Conservation (phyloP, 1,139 yeast genomes). For the Hansenula anomala region DNA sequence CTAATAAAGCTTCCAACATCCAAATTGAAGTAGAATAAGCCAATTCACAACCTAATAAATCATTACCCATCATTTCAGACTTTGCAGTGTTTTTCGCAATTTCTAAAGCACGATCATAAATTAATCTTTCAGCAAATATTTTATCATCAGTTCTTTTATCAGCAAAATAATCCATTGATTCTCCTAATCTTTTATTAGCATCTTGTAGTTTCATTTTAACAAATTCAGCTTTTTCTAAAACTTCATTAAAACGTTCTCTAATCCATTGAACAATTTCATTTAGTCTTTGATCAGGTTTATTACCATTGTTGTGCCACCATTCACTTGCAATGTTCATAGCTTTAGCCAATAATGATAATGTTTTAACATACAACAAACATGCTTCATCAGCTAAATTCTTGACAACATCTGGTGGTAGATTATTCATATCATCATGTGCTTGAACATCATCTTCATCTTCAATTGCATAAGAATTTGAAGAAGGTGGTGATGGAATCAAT, state of each 20-base stretch:
- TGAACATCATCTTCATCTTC: slow-evolving; percentile 32
- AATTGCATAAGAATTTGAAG: slow-evolving; percentile 30
- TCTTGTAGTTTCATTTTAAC: slow-evolving; percentile 45
- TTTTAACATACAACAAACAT: slow-evolving; percentile 75
- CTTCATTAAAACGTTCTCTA: slow-evolving; percentile 82
- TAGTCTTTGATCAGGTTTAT: slow-evolving; percentile 40
- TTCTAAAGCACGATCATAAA: slow-evolving; percentile 90
- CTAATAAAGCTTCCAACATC: slow-evolving; percentile 88
- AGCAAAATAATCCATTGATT: slow-evolving; percentile 1
- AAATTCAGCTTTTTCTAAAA: slow-evolving; percentile 83
- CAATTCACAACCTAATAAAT: slow-evolving; percentile 74
- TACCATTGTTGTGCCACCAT: slow-evolving; percentile 73
- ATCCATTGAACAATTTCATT: slow-evolving; percentile 91
- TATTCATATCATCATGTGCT: slow-evolving; percentile 36
- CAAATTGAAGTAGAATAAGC: slow-evolving; percentile 90
- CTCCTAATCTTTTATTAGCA: slow-evolving; percentile 32
- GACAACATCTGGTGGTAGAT: slow-evolving; percentile 59
- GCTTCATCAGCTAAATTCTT: slow-evolving; percentile 79
- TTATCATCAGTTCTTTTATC: slow-evolving; percentile 11
- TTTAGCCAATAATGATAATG: slow-evolving; percentile 72
- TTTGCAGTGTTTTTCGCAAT: slow-evolving; percentile 90
- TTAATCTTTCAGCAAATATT: slow-evolving; percentile 73
- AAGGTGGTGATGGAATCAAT: slow-evolving; percentile 73
- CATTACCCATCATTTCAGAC: slow-evolving; percentile 74
- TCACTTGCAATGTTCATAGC: slow-evolving; percentile 82